phyloP scores from a whole-genome alignment of 1,284 basidiomycete species.

The Sanghuangporus baumii region DNA sequence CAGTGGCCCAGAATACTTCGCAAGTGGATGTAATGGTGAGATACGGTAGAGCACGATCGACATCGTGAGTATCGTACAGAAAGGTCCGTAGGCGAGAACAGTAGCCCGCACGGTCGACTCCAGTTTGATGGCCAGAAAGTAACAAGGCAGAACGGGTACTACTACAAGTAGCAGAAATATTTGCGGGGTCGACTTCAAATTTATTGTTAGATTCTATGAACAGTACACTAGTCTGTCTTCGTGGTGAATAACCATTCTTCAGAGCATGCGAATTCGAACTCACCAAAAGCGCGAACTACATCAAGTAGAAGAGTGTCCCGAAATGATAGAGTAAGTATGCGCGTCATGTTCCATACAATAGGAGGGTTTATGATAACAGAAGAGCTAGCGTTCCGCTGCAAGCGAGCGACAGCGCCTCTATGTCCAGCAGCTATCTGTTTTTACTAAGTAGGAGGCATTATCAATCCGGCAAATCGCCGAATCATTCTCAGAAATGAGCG shows the following conservation, averaged over 20 bases:
- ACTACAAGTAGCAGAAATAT: not conserved
- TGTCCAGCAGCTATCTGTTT: no score
- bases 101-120: constrained; percentile 19
- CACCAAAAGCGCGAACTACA: not conserved
- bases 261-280: not conserved
- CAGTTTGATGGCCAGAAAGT: constrained; percentile 5
- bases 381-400: no score
- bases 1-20: constrained; percentile 22
- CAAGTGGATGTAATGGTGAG: constrained; percentile 24
- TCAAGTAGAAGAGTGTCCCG: not conserved
- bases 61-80: constrained; percentile 13
- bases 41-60: constrained; percentile 21
- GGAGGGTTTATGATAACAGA: no score
- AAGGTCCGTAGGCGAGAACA: constrained; percentile 17
- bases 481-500: no score
- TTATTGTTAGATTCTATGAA: constrained; percentile 10
- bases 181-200: not conserved
- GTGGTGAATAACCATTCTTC: not conserved
- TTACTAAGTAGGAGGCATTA: no score
- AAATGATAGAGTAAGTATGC: not conserved
- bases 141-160: not conserved
- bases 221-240: not conserved
- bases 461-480: no score
- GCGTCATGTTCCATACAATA: not conserved
- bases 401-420: no score